A percentile compares a stretch with the other conserved stretches of the same genome.
These are phyloP conservation scores for Chaetoscypha palmicola DNA, from an alignment of 2,329 filamentous ascomycete species.

Conservation along the genomic window DNA sequence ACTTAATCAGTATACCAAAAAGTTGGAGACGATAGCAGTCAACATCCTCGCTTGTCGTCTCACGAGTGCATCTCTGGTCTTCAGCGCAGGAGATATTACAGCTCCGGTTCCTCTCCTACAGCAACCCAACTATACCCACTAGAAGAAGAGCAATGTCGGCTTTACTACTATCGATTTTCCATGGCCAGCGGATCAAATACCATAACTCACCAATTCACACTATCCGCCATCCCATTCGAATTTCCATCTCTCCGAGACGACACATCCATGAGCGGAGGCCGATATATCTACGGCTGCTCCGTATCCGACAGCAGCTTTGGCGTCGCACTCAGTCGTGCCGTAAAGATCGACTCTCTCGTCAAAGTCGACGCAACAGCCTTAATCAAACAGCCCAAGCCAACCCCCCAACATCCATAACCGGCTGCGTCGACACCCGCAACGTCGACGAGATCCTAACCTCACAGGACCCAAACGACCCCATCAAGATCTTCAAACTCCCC, in stretches of 20 bases:
- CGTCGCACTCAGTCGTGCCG: conserved; percentile 54
- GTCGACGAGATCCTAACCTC: conserved; percentile 45
- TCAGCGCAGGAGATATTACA: conserved; percentile 55
- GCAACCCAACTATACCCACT: conserved; percentile 17
- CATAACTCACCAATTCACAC: conserved; percentile 56
- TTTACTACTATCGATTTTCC: conserved; percentile 62
- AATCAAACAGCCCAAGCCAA: conserved; percentile 44
- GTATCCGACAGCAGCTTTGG: conserved; percentile 50
- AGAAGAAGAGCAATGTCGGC: conserved; percentile 59
- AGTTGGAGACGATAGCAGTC: conserved; percentile 37
- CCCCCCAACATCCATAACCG: conserved; percentile 44
- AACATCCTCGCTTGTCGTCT: conserved; percentile 61
- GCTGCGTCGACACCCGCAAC: conserved; percentile 53
- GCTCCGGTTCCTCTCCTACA: conserved; percentile 39
- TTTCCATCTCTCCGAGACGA: conserved; percentile 54
- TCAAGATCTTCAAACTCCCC: conserved; percentile 56
- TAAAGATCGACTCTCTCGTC: conserved; percentile 58
- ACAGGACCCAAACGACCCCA: conserved; percentile 43
- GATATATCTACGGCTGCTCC: conserved; percentile 62
- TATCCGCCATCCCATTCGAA: conserved; percentile 60
- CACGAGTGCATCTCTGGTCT: conserved; percentile 58
- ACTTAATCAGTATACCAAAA: conserved; percentile 17
- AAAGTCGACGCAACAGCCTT: conserved; percentile 52
- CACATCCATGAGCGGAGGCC: conserved; percentile 48
- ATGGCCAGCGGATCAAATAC: conserved; percentile 31